Base-by-base conservation (phyloP, 2,329 filamentous ascomycete species). In the Scolecobasidium constrictum region DNA sequence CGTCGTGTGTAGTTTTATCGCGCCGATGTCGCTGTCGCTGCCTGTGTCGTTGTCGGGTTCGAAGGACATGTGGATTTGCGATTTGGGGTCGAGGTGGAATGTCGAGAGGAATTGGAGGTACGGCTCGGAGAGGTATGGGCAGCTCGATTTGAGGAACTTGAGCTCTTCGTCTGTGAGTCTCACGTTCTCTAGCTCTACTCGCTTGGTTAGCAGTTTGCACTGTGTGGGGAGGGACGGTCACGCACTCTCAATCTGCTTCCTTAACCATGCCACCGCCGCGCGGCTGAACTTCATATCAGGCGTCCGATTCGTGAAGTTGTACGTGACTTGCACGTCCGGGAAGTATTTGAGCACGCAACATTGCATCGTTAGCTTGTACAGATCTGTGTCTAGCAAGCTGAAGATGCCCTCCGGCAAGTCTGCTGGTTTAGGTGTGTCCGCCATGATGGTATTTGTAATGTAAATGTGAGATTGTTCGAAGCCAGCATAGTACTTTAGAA, bases 331-430 rank as follows among this genome's bases (percentile, higher is more conserved):
- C 45, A 69, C 67, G 46, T 88, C 72, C 23, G 82, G 82, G 62
- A 94, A 96, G 68, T 88, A 93, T 63, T 93, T 93, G 52, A 93
- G 75, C 50, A 96, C 82, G 48, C 60, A 63, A 42, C 61, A 94
- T 81, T 98, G 92, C 92, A 98, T 98, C 16, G 92, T 98, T 63
- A 98, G 66, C 65, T 98, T 98, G 75, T 95, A 98, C 47, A 98
- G 64, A 60, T 83, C 78, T 43, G 68, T 72, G 45, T 72, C 68
- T 36, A 72, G 55, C n/a, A 71, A 57, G 3, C 67, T 71, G 48
- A 49, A 54, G 33, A 64, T 52, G 43, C 60, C 62, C 40, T 61
- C 59, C 12, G 46, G 45, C 20, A 35, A 37, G 15, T 44, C 42
- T 21, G 31, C 34, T 36, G 34, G 34, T 18, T 11, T 7, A 7